phyloP scores from a whole-genome alignment of 2,329 filamentous ascomycete genomes.

The Aspergillus bombycis region DNA sequence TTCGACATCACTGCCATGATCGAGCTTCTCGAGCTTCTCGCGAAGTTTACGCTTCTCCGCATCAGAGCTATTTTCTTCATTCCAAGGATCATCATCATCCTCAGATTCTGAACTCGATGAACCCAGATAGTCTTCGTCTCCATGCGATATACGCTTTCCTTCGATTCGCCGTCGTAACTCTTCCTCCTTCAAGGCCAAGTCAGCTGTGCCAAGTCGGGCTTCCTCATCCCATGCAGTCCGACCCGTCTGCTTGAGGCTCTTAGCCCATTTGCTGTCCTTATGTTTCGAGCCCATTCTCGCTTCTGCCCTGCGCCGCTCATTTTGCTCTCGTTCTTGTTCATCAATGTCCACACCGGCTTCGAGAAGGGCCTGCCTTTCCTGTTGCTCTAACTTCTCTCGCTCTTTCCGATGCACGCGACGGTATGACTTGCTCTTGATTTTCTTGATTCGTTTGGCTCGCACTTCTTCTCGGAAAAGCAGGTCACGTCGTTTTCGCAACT shows the following conservation, averaged over 20 bases:
- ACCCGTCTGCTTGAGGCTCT: constrained; percentile 76
- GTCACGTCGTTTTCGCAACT: constrained; percentile 79
- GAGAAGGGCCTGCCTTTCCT: constrained; percentile 60
- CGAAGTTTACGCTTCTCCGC: constrained; percentile 40
- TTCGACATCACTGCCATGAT: constrained; percentile 51
- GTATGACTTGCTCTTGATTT: constrained; percentile 98
- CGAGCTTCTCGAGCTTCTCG: constrained; percentile 50
- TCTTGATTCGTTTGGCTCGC: constrained; percentile 89
- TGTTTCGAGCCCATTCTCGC: constrained; percentile 85
- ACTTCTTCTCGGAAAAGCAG: constrained; percentile 86
- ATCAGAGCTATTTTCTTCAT: constrained; percentile 53
- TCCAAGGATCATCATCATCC: constrained; percentile 59
- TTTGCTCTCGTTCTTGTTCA: constrained; percentile 66
- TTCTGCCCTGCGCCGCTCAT: constrained; percentile 76
- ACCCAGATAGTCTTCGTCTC: constrained; percentile 57
- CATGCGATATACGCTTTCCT: constrained; percentile 67
- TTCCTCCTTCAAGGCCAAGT: constrained; percentile 81
- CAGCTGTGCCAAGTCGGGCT: constrained; percentile 73
- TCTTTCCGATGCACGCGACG: constrained; percentile 88
- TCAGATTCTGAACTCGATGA: constrained; percentile 66
- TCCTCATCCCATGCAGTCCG: constrained; percentile 87
- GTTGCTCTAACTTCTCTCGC: constrained; percentile 61
- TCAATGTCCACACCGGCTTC: constrained; percentile 64
- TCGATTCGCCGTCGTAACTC: constrained; percentile 79
- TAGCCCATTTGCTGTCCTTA: constrained; percentile 89